These are phyloP conservation scores for Trichoderma oligosporum DNA, from an alignment of 2,329 filamentous ascomycete genomes.

Conservation along the genomic window DNA sequence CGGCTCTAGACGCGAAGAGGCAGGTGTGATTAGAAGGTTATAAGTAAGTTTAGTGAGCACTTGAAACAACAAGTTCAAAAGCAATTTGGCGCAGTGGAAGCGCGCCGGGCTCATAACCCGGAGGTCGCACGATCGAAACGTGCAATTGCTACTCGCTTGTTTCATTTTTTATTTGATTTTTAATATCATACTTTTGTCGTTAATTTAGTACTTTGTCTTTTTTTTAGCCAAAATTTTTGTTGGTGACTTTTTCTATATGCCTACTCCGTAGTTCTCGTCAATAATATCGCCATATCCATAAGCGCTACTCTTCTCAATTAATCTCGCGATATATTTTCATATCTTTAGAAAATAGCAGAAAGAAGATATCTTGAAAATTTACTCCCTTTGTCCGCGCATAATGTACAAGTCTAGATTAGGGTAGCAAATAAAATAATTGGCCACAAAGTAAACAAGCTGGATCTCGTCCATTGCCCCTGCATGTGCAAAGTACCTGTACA, in stretches of 20 bases:
- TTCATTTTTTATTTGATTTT: conserved; percentile 7
- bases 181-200: background rate
- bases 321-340: too few species aligned
- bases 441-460: background rate
- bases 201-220: background rate
- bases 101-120: conserved; percentile 31
- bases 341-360: too few species aligned
- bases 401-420: too few species aligned
- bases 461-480: too few species aligned
- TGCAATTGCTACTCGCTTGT: conserved; percentile 30
- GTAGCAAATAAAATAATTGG: background rate
- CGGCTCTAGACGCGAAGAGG: background rate
- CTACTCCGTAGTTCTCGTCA: too few species aligned
- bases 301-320: too few species aligned
- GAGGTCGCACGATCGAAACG: conserved; percentile 32
- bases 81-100: conserved; percentile 32
- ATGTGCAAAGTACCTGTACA: too few species aligned
- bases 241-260: too few species aligned
- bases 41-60: background rate
- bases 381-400: too few species aligned
- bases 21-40: background rate
- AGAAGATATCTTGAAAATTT: too few species aligned
- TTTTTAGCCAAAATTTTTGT: background rate
- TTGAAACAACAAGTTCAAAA: conserved; percentile 17
- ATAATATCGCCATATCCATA: too few species aligned